Evolutionary conservation across 2,329 filamentous ascomycete species (phyloP), one percentile per base, ranked within the genome.

Genomic region (Penicillium sp.): DNA sequence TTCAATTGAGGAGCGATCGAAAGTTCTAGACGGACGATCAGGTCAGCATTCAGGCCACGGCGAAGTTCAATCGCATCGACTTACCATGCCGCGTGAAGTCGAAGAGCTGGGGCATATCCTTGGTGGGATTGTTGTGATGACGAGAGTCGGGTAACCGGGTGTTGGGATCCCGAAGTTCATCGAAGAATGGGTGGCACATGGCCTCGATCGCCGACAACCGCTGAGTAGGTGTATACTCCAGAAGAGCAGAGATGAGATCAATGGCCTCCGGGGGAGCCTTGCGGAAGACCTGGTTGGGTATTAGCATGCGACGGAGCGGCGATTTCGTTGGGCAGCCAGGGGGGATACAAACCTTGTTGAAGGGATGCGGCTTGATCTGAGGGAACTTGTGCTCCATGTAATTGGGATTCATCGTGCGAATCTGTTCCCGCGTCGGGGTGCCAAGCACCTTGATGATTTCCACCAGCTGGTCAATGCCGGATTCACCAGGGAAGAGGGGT

Each of bases 331-430:
- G 35, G 35, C 35, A 11, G 18, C 22, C 27, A 30, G 36, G 4
- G 16, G 35, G 25, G 27, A 16, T 14, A 41, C 40, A 52, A 71
- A 85, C 83, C 83, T 97, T 97, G 78, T 89, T 95, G 81, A 99
- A 99, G 25, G 94, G 94, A 69, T 99, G 94, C 52, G 94, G 94
- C 80, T 99, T 99, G 79, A 99, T 99, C 75, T 99, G 94, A 43
- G 94, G 94, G 76, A 99, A 99, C 79, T 97, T 97, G 79, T 99
- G 94, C 78, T 99, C 94, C 94, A 99, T 99, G 76, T 99, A 99
- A 76, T 99, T 99, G 53, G 94, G 94, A 76, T 99, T 99, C 94
- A 99, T 99, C 61, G 94, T 99, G 63, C 94, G 89, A 68, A 99
- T 99, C 75, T 99, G 94, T 73, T 99, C 94, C 60, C 94, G 84